These are phyloP conservation scores for Hypoxylon rubiginosum DNA, from an alignment of 2,329 filamentous ascomycete species.

Conservation along the genomic window DNA sequence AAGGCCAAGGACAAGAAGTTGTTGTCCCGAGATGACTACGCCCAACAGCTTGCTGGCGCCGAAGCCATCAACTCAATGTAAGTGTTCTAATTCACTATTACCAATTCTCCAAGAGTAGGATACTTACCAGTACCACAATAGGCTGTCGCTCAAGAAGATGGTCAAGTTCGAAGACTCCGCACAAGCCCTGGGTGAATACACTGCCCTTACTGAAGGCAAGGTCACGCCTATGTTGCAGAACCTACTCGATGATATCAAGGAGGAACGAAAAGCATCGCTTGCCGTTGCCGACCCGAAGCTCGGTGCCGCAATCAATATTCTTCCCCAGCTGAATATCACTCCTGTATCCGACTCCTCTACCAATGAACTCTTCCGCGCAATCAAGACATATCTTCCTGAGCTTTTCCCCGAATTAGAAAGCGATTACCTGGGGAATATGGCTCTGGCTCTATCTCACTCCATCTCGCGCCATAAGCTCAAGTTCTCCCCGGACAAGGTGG, in stretches of 20 bases:
- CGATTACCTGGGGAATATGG: constrained; percentile 92
- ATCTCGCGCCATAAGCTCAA: constrained; percentile 98
- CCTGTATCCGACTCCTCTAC: constrained; percentile 85
- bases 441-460: constrained; percentile 95
- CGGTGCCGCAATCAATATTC: constrained; percentile 90
- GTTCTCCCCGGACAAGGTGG: constrained; percentile 98
- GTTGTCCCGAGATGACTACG: constrained; percentile 86
- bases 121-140: constrained; percentile 52
- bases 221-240: constrained; percentile 87
- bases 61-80: constrained; percentile 90
- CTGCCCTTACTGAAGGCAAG: constrained; percentile 91
- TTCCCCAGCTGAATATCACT: constrained; percentile 88
- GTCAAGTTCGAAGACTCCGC: constrained; percentile 96
- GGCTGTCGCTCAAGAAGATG: constrained; percentile 96
- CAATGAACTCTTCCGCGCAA: constrained; percentile 91
- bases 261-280: constrained; percentile 96
- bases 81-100: constrained; percentile 56
- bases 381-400: constrained; percentile 89
- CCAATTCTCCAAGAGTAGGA: constrained; percentile 9
- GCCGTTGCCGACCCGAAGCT: constrained; percentile 95
- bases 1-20: constrained; percentile 99
- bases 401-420: constrained; percentile 90
- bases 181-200: constrained; percentile 89
- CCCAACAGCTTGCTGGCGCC: constrained; percentile 79
- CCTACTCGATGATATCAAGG: constrained; percentile 90